Evolutionary conservation across 768 basidiomycete species (phyloP).

Genomic region (Trametes gibbosa): DNA sequence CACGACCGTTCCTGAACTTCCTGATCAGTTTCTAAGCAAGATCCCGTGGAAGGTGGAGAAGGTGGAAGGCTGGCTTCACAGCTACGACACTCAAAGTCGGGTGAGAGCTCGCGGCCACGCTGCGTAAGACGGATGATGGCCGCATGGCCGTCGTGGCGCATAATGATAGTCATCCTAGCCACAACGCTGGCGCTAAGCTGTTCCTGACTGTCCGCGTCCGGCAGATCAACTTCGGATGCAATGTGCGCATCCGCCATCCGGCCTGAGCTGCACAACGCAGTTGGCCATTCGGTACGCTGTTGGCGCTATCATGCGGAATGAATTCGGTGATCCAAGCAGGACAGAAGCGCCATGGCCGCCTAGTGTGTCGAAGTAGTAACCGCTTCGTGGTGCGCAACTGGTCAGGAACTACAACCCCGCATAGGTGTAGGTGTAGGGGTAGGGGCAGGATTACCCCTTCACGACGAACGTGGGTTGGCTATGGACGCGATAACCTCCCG

Average conservation of each 20-base stretch:
- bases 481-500: conserved; percentile 23
- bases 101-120: background rate
- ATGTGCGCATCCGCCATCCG: background rate
- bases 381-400: conserved; percentile 16
- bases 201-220: conserved; percentile 1
- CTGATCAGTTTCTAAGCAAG: conserved; percentile 1
- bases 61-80: no score
- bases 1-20: background rate
- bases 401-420: background rate
- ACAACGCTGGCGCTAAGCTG: conserved; percentile 13
- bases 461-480: conserved; percentile 30
- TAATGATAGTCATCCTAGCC: conserved; percentile 4
- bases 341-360: conserved; percentile 30
- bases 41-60: no score
- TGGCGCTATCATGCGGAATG: no score
- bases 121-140: background rate
- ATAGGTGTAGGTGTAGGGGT: no score
- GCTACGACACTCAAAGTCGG: no score
- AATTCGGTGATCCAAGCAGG: conserved; percentile 28
- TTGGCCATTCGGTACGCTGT: no score
- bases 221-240: background rate
- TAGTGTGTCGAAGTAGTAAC: conserved; percentile 29
- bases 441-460: conserved; percentile 31
- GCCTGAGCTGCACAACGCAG: background rate
- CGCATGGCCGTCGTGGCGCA: background rate